Conservation (phyloP, 2,329 filamentous ascomycete genomes). For the Neocucurbitaria cava region DNA sequence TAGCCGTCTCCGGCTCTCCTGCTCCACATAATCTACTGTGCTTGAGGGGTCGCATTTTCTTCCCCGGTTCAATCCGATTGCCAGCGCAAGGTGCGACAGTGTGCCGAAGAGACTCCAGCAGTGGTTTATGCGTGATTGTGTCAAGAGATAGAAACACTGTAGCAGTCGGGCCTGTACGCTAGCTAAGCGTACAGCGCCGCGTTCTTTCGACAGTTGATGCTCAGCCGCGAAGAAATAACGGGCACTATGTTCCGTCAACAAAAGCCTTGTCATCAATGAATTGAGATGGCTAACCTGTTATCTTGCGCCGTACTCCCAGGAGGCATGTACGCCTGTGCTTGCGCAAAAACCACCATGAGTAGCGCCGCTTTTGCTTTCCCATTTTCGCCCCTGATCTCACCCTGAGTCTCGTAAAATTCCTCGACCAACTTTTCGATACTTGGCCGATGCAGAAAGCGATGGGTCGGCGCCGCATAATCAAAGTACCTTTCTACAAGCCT, state of each 20-base stretch:
- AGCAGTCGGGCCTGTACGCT: constrained; percentile 65
- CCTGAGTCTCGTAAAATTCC: constrained; percentile 56
- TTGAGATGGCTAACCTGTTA: constrained; percentile 26
- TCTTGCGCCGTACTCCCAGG: constrained; percentile 32
- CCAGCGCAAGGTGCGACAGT: constrained; percentile 60
- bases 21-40: constrained; percentile 54
- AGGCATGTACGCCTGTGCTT: constrained; percentile 55
- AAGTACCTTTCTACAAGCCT: constrained; percentile 63
- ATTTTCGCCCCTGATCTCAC: constrained; percentile 51
- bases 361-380: constrained; percentile 54
- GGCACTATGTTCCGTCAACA: constrained; percentile 31
- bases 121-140: constrained; percentile 66
- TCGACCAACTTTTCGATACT: constrained; percentile 56
- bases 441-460: constrained; percentile 64
- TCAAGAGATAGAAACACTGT: constrained; percentile 65
- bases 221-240: constrained; percentile 54
- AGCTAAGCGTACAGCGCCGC: constrained; percentile 61
- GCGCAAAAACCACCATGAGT: constrained; percentile 62
- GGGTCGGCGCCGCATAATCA: constrained; percentile 66
- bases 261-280: background rate
- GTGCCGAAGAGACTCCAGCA: constrained; percentile 68
- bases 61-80: constrained; percentile 54
- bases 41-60: constrained; percentile 40
- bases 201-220: constrained; percentile 57
- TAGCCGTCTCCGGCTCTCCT: constrained; percentile 63